Percentiles rank a stretch among this genome's conserved stretches.
Conservation (phyloP, 2,329 filamentous ascomycete species). For the Neopestalotiopsis clavispora region DNA sequence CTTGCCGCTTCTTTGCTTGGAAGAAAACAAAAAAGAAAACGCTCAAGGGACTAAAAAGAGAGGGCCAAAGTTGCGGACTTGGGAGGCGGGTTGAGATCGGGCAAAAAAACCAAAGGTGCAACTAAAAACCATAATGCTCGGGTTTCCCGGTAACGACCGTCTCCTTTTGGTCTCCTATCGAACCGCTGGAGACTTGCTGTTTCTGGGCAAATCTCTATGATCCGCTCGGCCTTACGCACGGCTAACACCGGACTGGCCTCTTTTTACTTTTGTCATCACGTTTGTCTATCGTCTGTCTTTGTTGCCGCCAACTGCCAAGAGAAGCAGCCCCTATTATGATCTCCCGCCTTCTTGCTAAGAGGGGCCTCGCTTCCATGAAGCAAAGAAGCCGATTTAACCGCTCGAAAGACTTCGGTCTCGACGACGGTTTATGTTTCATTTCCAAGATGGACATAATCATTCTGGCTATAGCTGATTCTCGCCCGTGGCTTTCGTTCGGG, state of each 20-base stretch:
- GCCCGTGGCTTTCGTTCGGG: not conserved
- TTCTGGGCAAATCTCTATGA: not conserved
- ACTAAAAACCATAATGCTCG: not conserved
- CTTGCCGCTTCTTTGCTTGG: not conserved
- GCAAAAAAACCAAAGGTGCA: not conserved
- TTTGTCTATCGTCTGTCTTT: not conserved
- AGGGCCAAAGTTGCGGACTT: not conserved
- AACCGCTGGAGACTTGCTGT: not conserved
- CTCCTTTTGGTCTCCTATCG: not conserved
- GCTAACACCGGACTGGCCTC: not conserved
- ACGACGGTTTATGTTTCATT: not conserved
- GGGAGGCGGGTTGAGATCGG: not conserved
- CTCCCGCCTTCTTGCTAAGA: not conserved
- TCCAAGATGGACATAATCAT: not conserved
- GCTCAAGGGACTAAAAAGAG: not conserved
- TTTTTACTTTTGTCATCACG: not conserved
- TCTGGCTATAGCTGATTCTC: not conserved
- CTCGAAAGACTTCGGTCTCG: not conserved
- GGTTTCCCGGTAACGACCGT: not conserved
- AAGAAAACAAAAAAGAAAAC: not conserved
- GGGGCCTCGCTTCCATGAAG: not conserved
- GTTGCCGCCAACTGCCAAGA: not conserved
- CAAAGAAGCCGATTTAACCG: not conserved
- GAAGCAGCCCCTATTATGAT: not conserved
- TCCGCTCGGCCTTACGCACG: not conserved